A percentile compares a stretch with the other conserved stretches of the same genome.
These are phyloP conservation scores for Penicillium nordicum DNA, from an alignment of 2,329 filamentous ascomycete species.

Conservation along the genomic window DNA sequence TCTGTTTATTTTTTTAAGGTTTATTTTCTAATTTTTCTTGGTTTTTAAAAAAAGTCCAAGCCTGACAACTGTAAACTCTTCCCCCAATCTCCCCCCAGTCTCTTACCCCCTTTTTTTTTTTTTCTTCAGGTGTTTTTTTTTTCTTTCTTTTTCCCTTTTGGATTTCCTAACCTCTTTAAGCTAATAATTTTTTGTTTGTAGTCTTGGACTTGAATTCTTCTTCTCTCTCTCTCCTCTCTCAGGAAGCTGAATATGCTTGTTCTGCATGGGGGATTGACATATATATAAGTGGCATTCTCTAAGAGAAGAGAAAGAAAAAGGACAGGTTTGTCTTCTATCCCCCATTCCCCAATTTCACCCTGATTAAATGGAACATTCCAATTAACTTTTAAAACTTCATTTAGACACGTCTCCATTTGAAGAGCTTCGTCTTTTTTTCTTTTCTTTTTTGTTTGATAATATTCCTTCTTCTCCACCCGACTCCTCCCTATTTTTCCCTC, in stretches of 20 bases:
- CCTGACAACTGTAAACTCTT: slow-evolving; percentile 6
- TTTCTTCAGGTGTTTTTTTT: slow-evolving; percentile 8
- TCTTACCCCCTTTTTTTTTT: slow-evolving; percentile 19
- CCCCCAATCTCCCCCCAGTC: slow-evolving; percentile 16
- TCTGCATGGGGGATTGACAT: slow-evolving; percentile 4
- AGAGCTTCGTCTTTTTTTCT: slow-evolving; percentile 19
- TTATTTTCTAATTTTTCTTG: slow-evolving; percentile 1
- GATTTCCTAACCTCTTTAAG: slow-evolving; percentile 22
- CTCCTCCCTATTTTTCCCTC: slow-evolving; percentile 5
- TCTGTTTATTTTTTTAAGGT: background rate
- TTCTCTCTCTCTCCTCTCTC: slow-evolving; percentile 9
- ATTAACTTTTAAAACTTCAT: slow-evolving; percentile 25
- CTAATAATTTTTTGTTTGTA: slow-evolving; percentile 19
- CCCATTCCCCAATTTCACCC: slow-evolving; percentile 9
- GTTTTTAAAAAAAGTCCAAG: background rate
- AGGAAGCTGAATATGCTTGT: slow-evolving; percentile 1
- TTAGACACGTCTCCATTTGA: slow-evolving; percentile 33
- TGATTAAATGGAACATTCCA: slow-evolving; percentile 30
- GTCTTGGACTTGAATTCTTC: slow-evolving; percentile 13
- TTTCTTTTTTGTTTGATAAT: slow-evolving; percentile 13
- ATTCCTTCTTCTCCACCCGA: slow-evolving; percentile 7
- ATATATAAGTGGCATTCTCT: slow-evolving; percentile 22
- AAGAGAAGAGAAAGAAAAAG: slow-evolving; percentile 2
- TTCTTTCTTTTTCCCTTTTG: slow-evolving; percentile 8
- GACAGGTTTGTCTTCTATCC: slow-evolving; percentile 15